Conservation (phyloP, 176 grass and related monocot genomes). For the Cenchrus fungigraminus region DNA sequence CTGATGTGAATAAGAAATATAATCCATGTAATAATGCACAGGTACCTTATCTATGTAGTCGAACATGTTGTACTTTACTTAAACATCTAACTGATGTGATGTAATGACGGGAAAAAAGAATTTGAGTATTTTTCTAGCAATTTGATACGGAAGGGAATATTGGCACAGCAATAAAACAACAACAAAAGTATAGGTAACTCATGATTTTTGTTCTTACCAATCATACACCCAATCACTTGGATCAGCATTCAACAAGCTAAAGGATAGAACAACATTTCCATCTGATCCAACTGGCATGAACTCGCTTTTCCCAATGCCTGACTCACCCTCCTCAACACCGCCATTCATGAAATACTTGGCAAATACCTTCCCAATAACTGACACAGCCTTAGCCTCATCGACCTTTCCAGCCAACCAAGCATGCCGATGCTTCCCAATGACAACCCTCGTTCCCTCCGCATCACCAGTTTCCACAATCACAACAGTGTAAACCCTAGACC, state of each 20-base stretch:
- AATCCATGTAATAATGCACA: not conserved
- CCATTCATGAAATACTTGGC: constrained; percentile 77
- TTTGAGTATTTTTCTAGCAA: not conserved
- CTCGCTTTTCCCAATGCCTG: constrained; percentile 66
- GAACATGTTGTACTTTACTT: not conserved
- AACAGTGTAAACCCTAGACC: constrained; percentile 68
- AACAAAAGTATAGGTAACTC: not conserved
- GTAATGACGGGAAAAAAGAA: not conserved
- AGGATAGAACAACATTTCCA: constrained; percentile 81
- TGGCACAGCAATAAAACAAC: not conserved
- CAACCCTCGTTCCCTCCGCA: constrained; percentile 32
- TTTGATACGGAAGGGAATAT: not conserved
- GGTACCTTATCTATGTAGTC: not conserved
- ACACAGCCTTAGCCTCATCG: constrained; percentile 40
- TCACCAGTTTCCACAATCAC: constrained; percentile 59
- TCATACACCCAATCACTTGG: constrained; percentile 81
- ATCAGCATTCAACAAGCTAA: constrained; percentile 92
- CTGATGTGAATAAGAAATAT: constrained; percentile 30
- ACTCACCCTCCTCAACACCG: constrained; percentile 51
- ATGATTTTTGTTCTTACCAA: constrained; percentile 59
- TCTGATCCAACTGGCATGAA: constrained; percentile 95
- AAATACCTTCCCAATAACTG: constrained; percentile 60
- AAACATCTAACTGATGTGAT: not conserved
- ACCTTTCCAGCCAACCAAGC: constrained; percentile 77
- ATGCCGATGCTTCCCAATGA: constrained; percentile 84